Evolutionary conservation across 306 rosid genomes (phyloP).

Genomic region (Oxytropis ochrocephala): DNA sequence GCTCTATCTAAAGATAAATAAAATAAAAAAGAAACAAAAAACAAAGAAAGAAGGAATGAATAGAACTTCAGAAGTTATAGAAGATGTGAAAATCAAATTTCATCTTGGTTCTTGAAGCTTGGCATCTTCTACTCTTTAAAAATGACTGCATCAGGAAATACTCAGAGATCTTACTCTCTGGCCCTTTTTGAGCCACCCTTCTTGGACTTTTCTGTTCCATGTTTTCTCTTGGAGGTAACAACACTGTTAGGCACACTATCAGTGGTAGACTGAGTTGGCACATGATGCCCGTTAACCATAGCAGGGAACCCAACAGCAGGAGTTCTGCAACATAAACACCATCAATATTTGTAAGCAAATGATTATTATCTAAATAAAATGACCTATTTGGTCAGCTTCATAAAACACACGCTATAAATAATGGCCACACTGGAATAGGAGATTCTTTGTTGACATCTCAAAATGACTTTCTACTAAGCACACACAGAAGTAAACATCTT

Average conservation of each 20-base stretch:
- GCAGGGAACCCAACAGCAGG: conserved; percentile 99
- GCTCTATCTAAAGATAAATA: not conserved
- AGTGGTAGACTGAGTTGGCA: conserved; percentile 54
- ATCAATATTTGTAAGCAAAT: conserved; percentile 9
- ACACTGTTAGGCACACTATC: conserved; percentile 29
- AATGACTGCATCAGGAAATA: conserved; percentile 27
- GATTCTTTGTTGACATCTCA: not conserved
- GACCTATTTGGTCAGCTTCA: not conserved
- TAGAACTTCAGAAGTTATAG: conserved; percentile 1
- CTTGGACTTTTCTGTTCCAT: conserved; percentile 37
- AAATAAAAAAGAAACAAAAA: not conserved
- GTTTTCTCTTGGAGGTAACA: conserved; percentile 30
- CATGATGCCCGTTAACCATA: conserved; percentile 74
- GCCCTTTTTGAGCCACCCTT: conserved; percentile 46
- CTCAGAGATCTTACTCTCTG: conserved; percentile 31
- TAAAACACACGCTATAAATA: not conserved
- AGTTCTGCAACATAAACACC: conserved; percentile 53
- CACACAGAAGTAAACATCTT: not conserved
- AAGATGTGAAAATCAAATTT: conserved; percentile 19
- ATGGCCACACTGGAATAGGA: not conserved
- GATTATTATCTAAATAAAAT: not conserved
- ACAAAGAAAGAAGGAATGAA: not conserved
- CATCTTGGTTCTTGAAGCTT: conserved; percentile 68
- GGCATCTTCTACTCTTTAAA: conserved; percentile 60
- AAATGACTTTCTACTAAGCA: not conserved